Evolutionary conservation across 371 early-diverging fungal genomes (phyloP), one percentile per base, ranked within the genome.

Genomic region (Mucor circinelloides): DNA sequence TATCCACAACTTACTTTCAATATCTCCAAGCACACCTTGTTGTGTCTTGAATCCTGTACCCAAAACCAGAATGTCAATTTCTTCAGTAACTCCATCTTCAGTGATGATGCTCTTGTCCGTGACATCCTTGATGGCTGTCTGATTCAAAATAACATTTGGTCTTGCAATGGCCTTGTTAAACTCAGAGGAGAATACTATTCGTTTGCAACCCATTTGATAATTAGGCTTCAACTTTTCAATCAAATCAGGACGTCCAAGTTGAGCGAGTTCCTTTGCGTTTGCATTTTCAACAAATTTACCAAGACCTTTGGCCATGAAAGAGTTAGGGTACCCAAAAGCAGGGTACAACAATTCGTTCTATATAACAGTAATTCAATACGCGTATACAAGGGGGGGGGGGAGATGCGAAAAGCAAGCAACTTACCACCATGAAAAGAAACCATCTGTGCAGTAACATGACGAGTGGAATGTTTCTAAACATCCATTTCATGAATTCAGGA

Each of bases 41-140:
- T 79, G 79, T 8, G 84, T 74, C 30, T 85, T 66, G 68, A 85
- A 90, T 4, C 90, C 90, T 25, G 90, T 90, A 1, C 88, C 90
- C 31, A 87, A 68, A 13, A 90, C 72, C 58, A 90, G 42, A 6
- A 78, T 79, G 67, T 90, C 90, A 6, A 85, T 75, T 46, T 82
- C 78, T 42, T 69, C 71, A 7, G 60, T 54, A 6, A 71, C 68
- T 1, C 86, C 87, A 65, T 81, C 75, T 28, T 64, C 68, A 38
- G 75, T 70, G 0, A 70, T 64, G 55, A 88, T 64, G 0, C 77
- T 81, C 21, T 75, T 65, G 19, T 71, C 79, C 58, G 79, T 74
- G 56, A 89, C 62, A 7, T 60, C 40, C 7, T 66, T 27, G 25
- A 90, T 83, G 1, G 81, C 67, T 21, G 69, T 68, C 7, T 71